Base-by-base conservation (phyloP, 805 yeast genomes). In the Metschnikowia lachancei region DNA sequence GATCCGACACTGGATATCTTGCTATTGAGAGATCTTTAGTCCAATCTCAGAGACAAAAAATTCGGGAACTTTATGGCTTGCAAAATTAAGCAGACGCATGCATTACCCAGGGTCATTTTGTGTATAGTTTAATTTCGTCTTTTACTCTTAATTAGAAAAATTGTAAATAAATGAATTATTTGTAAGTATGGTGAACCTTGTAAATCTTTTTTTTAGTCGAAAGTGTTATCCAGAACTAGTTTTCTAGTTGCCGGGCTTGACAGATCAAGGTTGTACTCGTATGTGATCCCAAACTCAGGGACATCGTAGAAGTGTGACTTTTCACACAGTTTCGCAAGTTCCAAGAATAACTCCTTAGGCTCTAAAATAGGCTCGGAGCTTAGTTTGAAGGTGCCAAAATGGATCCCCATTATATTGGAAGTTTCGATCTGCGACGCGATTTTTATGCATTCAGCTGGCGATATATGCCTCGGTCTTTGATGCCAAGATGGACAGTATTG, bases 401-500 rank as follows among this genome's bases (percentile, higher is more conserved):
- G 98, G 28, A 92, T 89, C 1, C 98, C 98, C 42, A 85, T 78
- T 66, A 87, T 78, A 51, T 76, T 78, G 46, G 74, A 63, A 2
- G 87, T 81, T 5, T 75, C 67, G 47, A 89, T 58, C 51, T 84
- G 87, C 13, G 74, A 59, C 76, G 82, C 82, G 3, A 90, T 83
- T 50, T 79, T 70, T 3, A 87, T 51, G 10, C 91, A 82, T 58
- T 92, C 98, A 32, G 67, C 73, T 0, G 98, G 97, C 41, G 82
- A 81, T 40, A 84, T 86, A 61, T 92, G 98, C 55, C 96, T 78
- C 3, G 97, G 92, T 47, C 78, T 78, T 59, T 92, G 91, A 59
- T 91, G 97, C 96, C 96, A 88, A 56, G 85, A 80, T 0, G 98
- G 98, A 55, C 91, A 85, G 64, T 92, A 92, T 50, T 95, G 97